A percentile compares a stretch with the other conserved stretches of the same genome.
Evolutionary conservation across 305 asterid species (phyloP).

Genomic region (Euphrasia arctica): DNA sequence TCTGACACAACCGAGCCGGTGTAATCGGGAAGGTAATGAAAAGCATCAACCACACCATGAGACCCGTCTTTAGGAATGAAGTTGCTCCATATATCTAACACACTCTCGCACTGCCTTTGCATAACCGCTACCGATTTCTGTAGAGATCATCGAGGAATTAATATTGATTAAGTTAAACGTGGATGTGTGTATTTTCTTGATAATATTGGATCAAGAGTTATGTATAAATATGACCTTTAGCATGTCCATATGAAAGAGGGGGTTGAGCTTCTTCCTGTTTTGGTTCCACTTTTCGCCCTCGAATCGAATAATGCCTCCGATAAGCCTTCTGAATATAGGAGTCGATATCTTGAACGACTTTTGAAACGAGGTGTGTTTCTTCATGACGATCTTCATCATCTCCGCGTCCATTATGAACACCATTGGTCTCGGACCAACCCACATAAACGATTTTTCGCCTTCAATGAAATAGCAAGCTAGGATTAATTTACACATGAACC

Average conservation of each 20-base stretch:
- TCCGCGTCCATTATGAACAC: slow-evolving; percentile 34
- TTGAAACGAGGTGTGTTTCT: slow-evolving; percentile 19
- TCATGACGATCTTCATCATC: slow-evolving; percentile 29
- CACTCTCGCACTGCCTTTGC: slow-evolving; percentile 6
- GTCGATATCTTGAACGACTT: slow-evolving; percentile 24
- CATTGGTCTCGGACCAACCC: slow-evolving; percentile 34
- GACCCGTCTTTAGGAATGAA: slow-evolving; percentile 14
- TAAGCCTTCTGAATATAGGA: slow-evolving; percentile 19
- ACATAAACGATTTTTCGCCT: slow-evolving; percentile 31
- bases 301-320: slow-evolving; percentile 23
- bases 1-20: slow-evolving; percentile 8
- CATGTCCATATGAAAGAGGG: slow-evolving; percentile 22
- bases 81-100: slow-evolving; percentile 20
- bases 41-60: slow-evolving; percentile 1
- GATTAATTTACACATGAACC: background rate
- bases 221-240: slow-evolving; percentile 7
- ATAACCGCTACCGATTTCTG: slow-evolving; percentile 1
- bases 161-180: too few relatives aligned
- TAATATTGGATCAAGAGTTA: background rate
- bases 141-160: too few relatives aligned
- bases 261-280: slow-evolving; percentile 19
- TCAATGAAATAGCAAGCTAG: background rate
- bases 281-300: slow-evolving; percentile 29
- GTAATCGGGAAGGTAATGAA: slow-evolving; percentile 21
- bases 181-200: too few relatives aligned